These are phyloP conservation scores for Colletotrichum karsti DNA, from an alignment of 2,329 filamentous ascomycete species.

Conservation along the genomic window DNA sequence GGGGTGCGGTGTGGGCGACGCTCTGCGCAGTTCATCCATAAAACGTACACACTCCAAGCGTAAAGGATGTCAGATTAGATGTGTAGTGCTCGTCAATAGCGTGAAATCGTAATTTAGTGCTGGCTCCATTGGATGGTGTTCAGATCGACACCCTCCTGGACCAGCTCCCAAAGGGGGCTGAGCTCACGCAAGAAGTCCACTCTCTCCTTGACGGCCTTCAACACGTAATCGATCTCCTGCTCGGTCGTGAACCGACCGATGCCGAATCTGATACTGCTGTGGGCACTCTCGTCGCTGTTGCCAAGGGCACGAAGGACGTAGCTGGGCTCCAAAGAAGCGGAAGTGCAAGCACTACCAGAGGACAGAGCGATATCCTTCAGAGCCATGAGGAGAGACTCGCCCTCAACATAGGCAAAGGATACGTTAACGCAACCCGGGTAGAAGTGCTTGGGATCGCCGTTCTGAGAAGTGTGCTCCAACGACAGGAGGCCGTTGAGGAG, in stretches of 20 bases:
- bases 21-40: not conserved
- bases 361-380: conserved; percentile 97
- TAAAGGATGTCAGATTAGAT: not conserved
- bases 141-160: conserved; percentile 95
- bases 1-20: not conserved
- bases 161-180: conserved; percentile 95
- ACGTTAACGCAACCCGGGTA: conserved; percentile 99
- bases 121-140: conserved; percentile 99
- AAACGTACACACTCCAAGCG: not conserved
- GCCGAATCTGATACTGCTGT: conserved; percentile 97
- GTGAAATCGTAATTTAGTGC: conserved; percentile 65
- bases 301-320: conserved; percentile 95
- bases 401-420: conserved; percentile 98
- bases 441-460: conserved; percentile 83
- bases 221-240: conserved; percentile 93
- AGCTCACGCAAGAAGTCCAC: conserved; percentile 94
- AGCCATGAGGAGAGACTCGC: conserved; percentile 97
- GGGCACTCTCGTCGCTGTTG: conserved; percentile 96
- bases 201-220: conserved; percentile 90
- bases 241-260: conserved; percentile 98
- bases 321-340: conserved; percentile 93
- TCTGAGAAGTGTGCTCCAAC: conserved; percentile 92
- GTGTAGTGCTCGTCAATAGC: not conserved
- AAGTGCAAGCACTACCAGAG: conserved; percentile 96
- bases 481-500: conserved; percentile 83